These are phyloP conservation scores for Podospora sp. DNA, from an alignment of 495 filamentous ascomycete species.

Conservation along the genomic window DNA sequence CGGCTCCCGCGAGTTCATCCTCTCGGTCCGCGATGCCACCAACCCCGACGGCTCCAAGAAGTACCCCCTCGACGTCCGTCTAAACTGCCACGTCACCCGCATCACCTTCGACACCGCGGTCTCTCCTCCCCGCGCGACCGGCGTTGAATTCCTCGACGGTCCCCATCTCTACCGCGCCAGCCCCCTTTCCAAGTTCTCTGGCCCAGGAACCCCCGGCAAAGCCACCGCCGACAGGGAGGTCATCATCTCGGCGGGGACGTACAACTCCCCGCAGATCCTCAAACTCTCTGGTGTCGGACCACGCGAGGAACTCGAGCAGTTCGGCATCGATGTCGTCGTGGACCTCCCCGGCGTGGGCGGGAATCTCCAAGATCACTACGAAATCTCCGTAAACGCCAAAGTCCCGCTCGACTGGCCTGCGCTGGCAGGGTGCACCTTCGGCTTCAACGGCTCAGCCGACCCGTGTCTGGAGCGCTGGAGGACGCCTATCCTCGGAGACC, in stretches of 20 bases:
- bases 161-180: slow-evolving; percentile 62
- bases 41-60: slow-evolving; percentile 55
- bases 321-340: slow-evolving; percentile 53
- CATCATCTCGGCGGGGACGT: slow-evolving; percentile 62
- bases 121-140: slow-evolving; percentile 55
- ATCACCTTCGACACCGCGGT: slow-evolving; percentile 53
- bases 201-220: slow-evolving; percentile 45
- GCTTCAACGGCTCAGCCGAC: slow-evolving; percentile 44
- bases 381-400: slow-evolving; percentile 52
- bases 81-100: slow-evolving; percentile 63
- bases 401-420: slow-evolving; percentile 46
- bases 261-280: slow-evolving; percentile 65
- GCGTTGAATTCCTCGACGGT: slow-evolving; percentile 66
- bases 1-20: slow-evolving; percentile 57
- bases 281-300: slow-evolving; percentile 67
- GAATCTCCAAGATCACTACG: slow-evolving; percentile 70
- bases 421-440: slow-evolving; percentile 51
- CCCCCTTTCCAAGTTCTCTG: slow-evolving; percentile 38
- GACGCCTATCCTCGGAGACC: slow-evolving; percentile 36
- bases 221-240: slow-evolving; percentile 60
- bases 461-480: slow-evolving; percentile 56
- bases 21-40: slow-evolving; percentile 51
- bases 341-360: slow-evolving; percentile 64
- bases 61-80: slow-evolving; percentile 61
- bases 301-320: slow-evolving; percentile 44